Evolutionary conservation across 2,329 filamentous ascomycete genomes (phyloP).

Genomic region (Aspergillus unguis): DNA sequence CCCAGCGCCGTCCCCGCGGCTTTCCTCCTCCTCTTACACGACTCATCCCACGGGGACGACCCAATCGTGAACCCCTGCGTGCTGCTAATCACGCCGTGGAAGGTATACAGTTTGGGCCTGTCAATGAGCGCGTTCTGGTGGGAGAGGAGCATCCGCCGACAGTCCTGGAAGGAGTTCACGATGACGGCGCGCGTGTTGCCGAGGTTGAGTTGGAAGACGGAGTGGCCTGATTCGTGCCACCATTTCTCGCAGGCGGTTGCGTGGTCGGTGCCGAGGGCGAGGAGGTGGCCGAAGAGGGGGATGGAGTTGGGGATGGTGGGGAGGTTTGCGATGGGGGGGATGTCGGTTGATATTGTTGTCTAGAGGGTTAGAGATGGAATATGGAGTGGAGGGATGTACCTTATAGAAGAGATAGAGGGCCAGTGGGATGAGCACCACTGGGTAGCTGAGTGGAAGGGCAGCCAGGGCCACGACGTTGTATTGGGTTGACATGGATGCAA

Average conservation of each 20-base stretch:
- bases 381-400: no score
- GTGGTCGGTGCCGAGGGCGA: constrained; percentile 55
- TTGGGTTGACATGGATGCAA: no score
- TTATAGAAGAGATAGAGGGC: no score
- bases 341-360: constrained; percentile 44
- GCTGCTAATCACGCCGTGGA: constrained; percentile 68
- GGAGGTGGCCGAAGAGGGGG: constrained; percentile 58
- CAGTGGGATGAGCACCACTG: no score
- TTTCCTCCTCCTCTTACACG: constrained; percentile 68
- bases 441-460: no score
- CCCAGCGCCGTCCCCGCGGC: constrained; percentile 71
- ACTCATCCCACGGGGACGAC: constrained; percentile 73
- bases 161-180: constrained; percentile 69
- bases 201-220: constrained; percentile 55
- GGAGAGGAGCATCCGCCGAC: constrained; percentile 64
- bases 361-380: not conserved
- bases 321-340: constrained; percentile 54
- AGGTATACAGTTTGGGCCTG: constrained; percentile 70
- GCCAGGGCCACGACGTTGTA: no score
- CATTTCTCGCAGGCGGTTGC: constrained; percentile 52
- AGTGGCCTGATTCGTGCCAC: constrained; percentile 53
- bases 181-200: constrained; percentile 59
- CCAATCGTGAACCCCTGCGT: constrained; percentile 75
- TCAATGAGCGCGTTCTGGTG: constrained; percentile 72
- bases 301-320: constrained; percentile 55